These are phyloP conservation scores for Miamiensis avidus DNA, from an alignment of 169 alveolate species.

Conservation along the genomic window DNA sequence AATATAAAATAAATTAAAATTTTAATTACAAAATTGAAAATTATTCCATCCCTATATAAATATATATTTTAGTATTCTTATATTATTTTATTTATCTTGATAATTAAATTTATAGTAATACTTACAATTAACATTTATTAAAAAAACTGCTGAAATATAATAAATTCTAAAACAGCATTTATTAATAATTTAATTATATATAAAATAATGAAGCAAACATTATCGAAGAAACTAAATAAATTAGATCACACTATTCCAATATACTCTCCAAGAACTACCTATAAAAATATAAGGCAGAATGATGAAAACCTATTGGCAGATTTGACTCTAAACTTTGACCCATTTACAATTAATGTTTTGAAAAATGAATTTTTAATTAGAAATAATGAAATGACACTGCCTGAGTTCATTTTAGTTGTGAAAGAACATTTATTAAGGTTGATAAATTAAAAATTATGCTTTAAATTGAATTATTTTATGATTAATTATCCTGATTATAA, in stretches of 20 bases:
- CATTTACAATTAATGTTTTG: slow-evolving; percentile 80
- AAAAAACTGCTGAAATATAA: too few relatives aligned
- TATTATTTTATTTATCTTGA: too few relatives aligned
- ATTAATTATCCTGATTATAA: slow-evolving; percentile 13
- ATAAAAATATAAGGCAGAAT: slow-evolving; percentile 61
- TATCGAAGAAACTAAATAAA: slow-evolving; percentile 32
- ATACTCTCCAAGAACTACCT: slow-evolving; percentile 80
- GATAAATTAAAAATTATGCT: not conserved
- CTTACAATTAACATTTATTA: too few relatives aligned
- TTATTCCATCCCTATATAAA: too few relatives aligned
- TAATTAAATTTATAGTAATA: too few relatives aligned
- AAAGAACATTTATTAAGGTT: slow-evolving; percentile 42
- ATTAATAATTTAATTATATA: too few relatives aligned
- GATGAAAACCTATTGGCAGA: slow-evolving; percentile 72
- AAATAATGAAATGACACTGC: slow-evolving; percentile 48
- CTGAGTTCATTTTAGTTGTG: slow-evolving; percentile 43
- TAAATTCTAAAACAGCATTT: too few relatives aligned
- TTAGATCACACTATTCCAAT: slow-evolving; percentile 50
- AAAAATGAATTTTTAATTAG: slow-evolving; percentile 75
- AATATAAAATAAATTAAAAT: too few relatives aligned
- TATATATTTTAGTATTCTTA: too few relatives aligned
- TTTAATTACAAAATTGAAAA: too few relatives aligned
- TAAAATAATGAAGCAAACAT: too few relatives aligned
- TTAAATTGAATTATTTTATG: slow-evolving; percentile 43
- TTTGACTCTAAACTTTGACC: slow-evolving; percentile 83